Evolutionary conservation across 1,284 basidiomycete species (phyloP).

Genomic region (Tylopilus orsonianus): DNA sequence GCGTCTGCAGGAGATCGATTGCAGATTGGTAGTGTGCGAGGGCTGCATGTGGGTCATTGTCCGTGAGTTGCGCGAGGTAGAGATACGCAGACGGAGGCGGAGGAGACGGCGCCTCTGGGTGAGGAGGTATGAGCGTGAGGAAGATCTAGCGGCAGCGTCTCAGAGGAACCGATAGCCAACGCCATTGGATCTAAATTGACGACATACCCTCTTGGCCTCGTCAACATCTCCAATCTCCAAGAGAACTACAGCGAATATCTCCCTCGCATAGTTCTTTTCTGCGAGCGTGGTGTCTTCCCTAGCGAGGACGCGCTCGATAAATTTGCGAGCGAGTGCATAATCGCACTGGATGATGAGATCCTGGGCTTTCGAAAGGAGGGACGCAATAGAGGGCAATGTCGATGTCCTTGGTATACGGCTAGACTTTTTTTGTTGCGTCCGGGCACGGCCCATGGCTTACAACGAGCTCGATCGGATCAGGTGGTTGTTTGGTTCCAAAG

Average conservation of each 20-base stretch:
- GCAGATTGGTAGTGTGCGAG: constrained; percentile 83
- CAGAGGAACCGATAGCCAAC: not conserved
- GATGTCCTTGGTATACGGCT: constrained; percentile 22
- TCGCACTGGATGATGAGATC: constrained; percentile 79
- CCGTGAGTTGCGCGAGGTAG: constrained; percentile 86
- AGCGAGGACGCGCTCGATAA: constrained; percentile 69
- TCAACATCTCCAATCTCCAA: constrained; percentile 79
- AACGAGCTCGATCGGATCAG: constrained; percentile 6
- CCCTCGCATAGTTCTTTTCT: constrained; percentile 68
- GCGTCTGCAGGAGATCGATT: constrained; percentile 69
- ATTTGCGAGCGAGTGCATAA: constrained; percentile 77
- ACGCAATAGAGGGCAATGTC: constrained; percentile 40
- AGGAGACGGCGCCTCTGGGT: constrained; percentile 52
- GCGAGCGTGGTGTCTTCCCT: constrained; percentile 50
- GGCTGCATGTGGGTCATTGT: constrained; percentile 74
- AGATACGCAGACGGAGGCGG: constrained; percentile 85
- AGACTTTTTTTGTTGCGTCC: constrained; percentile 53
- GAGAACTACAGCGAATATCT: constrained; percentile 76
- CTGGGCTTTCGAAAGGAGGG: constrained; percentile 75
- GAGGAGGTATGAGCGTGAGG: constrained; percentile 57
- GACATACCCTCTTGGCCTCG: constrained; percentile 67
- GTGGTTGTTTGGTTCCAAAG: constrained; percentile 27
- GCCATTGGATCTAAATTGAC: not conserved
- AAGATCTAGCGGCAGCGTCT: constrained; percentile 52
- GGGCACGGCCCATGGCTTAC: constrained; percentile 65